These are phyloP conservation scores for Eucalyptus urophylla DNA, from an alignment of 345 rosid genomes.

Conservation along the genomic window DNA sequence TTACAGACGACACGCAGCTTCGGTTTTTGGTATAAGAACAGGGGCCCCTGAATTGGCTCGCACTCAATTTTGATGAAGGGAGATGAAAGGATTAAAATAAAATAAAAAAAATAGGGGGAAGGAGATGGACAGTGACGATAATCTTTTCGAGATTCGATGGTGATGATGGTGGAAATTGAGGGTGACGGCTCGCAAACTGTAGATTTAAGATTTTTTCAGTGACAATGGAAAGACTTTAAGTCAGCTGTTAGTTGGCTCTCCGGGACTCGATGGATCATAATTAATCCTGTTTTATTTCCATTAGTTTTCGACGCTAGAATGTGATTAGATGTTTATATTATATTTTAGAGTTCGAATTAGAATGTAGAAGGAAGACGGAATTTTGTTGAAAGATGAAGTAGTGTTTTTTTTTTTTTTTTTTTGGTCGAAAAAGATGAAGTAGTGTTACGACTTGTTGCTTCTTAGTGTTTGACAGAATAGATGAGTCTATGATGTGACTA, in stretches of 20 bases:
- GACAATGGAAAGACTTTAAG: background rate
- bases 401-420: too few relatives aligned
- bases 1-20: background rate
- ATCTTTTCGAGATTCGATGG: too few relatives aligned
- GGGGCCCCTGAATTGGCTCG: background rate
- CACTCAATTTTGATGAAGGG: background rate
- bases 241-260: accelerated
- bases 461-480: background rate
- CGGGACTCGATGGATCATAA: accelerated
- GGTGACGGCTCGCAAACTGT: too few relatives aligned
- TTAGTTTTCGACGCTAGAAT: background rate
- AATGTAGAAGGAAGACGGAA: background rate
- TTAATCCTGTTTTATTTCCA: background rate
- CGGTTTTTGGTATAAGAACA: background rate
- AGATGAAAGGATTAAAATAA: background rate
- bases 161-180: too few relatives aligned
- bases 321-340: background rate
- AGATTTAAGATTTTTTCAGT: background rate
- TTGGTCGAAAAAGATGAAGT: too few relatives aligned
- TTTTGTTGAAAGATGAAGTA: background rate
- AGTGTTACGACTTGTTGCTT: background rate
- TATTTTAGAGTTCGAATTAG: background rate
- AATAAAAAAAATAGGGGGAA: background rate
- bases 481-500: background rate
- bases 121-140: background rate